phyloP scores from a whole-genome alignment of 768 basidiomycete species.

The Dioszegia aurantiaca region DNA sequence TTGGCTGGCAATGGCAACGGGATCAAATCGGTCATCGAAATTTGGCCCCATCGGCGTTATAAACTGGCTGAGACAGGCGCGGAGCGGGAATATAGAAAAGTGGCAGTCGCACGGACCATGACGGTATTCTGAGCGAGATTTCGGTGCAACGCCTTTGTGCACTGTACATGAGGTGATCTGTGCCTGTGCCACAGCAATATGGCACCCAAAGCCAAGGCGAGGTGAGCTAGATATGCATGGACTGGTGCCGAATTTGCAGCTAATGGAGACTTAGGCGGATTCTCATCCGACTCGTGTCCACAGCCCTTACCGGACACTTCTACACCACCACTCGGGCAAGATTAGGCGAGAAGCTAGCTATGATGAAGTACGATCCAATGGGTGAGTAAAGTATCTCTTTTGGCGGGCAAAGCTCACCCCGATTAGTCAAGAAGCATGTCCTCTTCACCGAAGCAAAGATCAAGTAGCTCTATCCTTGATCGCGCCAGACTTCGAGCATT shows the following conservation, averaged over 20 bases:
- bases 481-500: no score
- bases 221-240: constrained; percentile 22
- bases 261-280: constrained; percentile 62
- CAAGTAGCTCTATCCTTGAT: no score
- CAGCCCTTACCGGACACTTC: constrained; percentile 87
- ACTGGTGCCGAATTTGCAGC: neutral
- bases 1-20: constrained; percentile 1
- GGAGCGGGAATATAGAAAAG: constrained; percentile 7
- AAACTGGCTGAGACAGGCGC: neutral
- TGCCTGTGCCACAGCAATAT: no score
- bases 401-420: neutral
- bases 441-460: constrained; percentile 50
- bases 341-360: constrained; percentile 71
- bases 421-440: constrained; percentile 46
- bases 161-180: constrained; percentile 6
- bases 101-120: neutral
- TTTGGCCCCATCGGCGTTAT: constrained; percentile 10
- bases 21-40: constrained; percentile 1
- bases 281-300: constrained; percentile 82
- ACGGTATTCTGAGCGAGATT: no score
- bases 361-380: constrained; percentile 87
- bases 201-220: constrained; percentile 45
- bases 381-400: constrained; percentile 57
- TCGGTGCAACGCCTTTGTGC: neutral
- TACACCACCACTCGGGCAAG: constrained; percentile 78